Evolutionary conservation across 768 basidiomycete genomes (phyloP).

Genomic region (Psilocybe cubensis): DNA sequence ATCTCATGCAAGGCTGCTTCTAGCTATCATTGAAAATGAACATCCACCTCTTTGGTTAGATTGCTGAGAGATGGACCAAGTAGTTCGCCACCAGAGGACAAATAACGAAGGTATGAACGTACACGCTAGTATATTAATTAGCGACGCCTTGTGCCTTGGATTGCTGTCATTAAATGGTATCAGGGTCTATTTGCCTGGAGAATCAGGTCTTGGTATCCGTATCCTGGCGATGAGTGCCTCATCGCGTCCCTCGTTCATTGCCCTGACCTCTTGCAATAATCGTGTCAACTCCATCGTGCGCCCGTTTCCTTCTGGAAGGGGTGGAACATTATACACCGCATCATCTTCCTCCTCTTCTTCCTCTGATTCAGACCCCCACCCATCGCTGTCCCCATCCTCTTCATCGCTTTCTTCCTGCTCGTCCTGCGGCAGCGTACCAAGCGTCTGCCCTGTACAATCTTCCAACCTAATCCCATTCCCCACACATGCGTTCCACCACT

Average conservation of each 20-base stretch:
- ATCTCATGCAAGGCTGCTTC: too few relatives aligned
- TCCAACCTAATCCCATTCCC: conserved; percentile 61
- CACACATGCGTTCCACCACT: conserved; percentile 65
- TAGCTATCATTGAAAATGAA: too few relatives aligned
- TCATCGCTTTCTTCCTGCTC: conserved; percentile 37
- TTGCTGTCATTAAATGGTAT: too few relatives aligned
- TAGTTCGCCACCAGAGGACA: too few relatives aligned
- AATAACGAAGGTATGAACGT: too few relatives aligned
- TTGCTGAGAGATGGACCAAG: too few relatives aligned
- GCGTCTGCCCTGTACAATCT: conserved; percentile 71
- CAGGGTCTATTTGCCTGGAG: conserved; percentile 2
- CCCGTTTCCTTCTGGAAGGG: conserved; percentile 28
- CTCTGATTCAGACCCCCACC: conserved; percentile 28
- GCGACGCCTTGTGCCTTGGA: background rate
- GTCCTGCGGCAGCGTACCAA: conserved; percentile 55
- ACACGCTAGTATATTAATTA: background rate
- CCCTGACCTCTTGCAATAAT: conserved; percentile 59
- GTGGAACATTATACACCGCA: conserved; percentile 29
- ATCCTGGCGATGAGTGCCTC: conserved; percentile 36
- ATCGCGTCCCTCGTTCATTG: conserved; percentile 48
- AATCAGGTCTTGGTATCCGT: conserved; percentile 16
- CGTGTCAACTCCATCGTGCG: conserved; percentile 51
- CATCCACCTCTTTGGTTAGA: too few relatives aligned
- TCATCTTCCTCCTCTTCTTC: conserved; percentile 34
- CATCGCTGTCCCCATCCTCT: conserved; percentile 30